Conservation (phyloP, 1,139 yeast genomes). For the Blastobotrys proliferans region DNA sequence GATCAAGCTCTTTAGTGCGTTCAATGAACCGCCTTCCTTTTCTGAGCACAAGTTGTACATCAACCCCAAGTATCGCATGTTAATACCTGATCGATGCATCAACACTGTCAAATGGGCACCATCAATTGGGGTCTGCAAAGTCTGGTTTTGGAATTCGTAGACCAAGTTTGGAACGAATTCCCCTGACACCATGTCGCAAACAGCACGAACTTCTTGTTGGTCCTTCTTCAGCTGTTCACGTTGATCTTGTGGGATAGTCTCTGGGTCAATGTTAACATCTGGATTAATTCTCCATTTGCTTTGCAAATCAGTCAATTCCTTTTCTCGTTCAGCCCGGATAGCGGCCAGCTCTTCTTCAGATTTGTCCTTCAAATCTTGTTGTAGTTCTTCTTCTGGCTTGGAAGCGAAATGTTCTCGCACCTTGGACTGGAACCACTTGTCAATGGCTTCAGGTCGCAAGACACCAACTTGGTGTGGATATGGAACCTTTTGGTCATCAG, state of each 20-base stretch:
- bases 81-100: constrained; percentile 81
- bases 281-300: constrained; percentile 65
- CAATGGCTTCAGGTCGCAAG: constrained; percentile 83
- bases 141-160: constrained; percentile 46
- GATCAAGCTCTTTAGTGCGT: constrained; percentile 46
- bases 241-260: constrained; percentile 38
- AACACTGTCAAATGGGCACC: constrained; percentile 67
- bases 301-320: constrained; percentile 51
- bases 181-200: constrained; percentile 59
- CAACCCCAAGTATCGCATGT: constrained; percentile 78
- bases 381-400: constrained; percentile 44
- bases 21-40: constrained; percentile 17
- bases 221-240: constrained; percentile 43
- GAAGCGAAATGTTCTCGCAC: constrained; percentile 48
- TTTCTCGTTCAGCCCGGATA: constrained; percentile 24
- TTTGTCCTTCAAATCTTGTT: constrained; percentile 46
- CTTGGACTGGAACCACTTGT: constrained; percentile 80
- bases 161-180: constrained; percentile 63
- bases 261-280: constrained; percentile 58
- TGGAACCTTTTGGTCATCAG: constrained; percentile 38
- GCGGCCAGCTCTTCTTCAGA: constrained; percentile 40
- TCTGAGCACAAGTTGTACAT: constrained; percentile 20
- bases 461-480: constrained; percentile 83
- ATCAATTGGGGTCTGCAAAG: constrained; percentile 66
- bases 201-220: constrained; percentile 62